phyloP scores from a whole-genome alignment of 805 yeast genomes.

The Schwanniomyces occidentalis region DNA sequence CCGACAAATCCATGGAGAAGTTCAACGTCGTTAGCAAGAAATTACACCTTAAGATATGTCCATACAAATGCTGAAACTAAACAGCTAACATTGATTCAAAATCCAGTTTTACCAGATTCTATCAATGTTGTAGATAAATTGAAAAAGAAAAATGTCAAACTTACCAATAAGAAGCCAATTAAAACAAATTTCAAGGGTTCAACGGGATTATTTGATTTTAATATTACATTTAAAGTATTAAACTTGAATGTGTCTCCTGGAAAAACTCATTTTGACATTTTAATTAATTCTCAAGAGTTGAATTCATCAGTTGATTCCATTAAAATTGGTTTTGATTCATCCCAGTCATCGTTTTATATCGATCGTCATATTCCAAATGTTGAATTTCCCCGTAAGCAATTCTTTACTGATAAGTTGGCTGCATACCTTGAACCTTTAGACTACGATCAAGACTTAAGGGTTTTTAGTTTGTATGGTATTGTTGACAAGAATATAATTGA shows the following conservation, averaged over 20 bases:
- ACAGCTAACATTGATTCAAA: conserved; percentile 18
- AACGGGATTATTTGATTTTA: conserved; percentile 23
- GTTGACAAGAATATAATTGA: conserved; percentile 30
- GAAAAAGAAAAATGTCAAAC: not conserved
- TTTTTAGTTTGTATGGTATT: conserved; percentile 26
- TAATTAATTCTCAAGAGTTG: conserved; percentile 10
- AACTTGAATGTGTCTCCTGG: conserved; percentile 5
- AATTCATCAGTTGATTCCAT: conserved; percentile 17
- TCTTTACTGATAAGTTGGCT: conserved; percentile 24
- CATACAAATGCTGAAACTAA: conserved; percentile 22
- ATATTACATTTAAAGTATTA: conserved; percentile 19
- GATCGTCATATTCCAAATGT: conserved; percentile 23
- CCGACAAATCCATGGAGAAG: conserved; percentile 39
- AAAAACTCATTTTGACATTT: conserved; percentile 15
- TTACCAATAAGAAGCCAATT: conserved; percentile 5
- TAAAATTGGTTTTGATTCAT: conserved; percentile 24
- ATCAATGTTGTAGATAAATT: not conserved
- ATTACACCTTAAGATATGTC: conserved; percentile 22
- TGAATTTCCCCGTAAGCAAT: conserved; percentile 11
- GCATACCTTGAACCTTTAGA: conserved; percentile 19
- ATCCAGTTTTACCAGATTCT: conserved; percentile 18
- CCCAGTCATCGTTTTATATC: conserved; percentile 19
- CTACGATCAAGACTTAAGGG: conserved; percentile 8
- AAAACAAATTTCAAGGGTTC: conserved; percentile 6
- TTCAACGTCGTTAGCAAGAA: conserved; percentile 35